These are phyloP conservation scores for Acacia melanoxylon DNA, from an alignment of 306 rosid genomes.

Conservation along the genomic window DNA sequence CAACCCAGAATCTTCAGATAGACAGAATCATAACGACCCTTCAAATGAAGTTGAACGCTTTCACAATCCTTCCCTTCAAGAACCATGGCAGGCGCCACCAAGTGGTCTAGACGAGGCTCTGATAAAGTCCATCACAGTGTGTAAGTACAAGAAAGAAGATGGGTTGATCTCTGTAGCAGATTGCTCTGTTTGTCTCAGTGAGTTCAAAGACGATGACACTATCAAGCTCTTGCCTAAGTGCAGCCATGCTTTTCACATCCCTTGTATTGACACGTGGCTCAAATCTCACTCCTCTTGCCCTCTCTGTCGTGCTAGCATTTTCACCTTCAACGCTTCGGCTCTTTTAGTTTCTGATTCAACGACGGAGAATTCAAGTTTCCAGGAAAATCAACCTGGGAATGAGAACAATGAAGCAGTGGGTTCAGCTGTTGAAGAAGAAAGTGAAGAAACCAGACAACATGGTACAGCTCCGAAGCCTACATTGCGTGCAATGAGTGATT, in stretches of 20 bases:
- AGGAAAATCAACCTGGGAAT: slow-evolving; percentile 30
- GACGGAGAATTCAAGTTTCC: slow-evolving; percentile 19
- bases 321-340: slow-evolving; percentile 27
- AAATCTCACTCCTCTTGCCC: slow-evolving; percentile 82
- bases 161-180: slow-evolving; percentile 49
- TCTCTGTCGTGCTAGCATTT: slow-evolving; percentile 64
- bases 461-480: slow-evolving; percentile 37
- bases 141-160: slow-evolving; percentile 60
- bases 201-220: slow-evolving; percentile 68
- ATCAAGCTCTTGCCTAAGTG: slow-evolving; percentile 77
- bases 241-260: slow-evolving; percentile 76
- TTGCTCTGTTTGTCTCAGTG: slow-evolving; percentile 84
- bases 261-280: slow-evolving; percentile 88
- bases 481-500: slow-evolving; percentile 55
- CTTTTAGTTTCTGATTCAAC: slow-evolving; percentile 7
- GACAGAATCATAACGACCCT: slow-evolving; percentile 27
- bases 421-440: not conserved
- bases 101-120: slow-evolving; percentile 69
- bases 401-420: slow-evolving; percentile 26
- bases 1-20: slow-evolving; percentile 29
- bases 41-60: slow-evolving; percentile 35
- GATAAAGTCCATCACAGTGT: slow-evolving; percentile 60
- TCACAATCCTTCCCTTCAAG: slow-evolving; percentile 42
- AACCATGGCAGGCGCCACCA: slow-evolving; percentile 51
- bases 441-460: slow-evolving; percentile 13